These are phyloP conservation scores for Royoungia palumana DNA, from an alignment of 768 basidiomycete species.

Conservation along the genomic window DNA sequence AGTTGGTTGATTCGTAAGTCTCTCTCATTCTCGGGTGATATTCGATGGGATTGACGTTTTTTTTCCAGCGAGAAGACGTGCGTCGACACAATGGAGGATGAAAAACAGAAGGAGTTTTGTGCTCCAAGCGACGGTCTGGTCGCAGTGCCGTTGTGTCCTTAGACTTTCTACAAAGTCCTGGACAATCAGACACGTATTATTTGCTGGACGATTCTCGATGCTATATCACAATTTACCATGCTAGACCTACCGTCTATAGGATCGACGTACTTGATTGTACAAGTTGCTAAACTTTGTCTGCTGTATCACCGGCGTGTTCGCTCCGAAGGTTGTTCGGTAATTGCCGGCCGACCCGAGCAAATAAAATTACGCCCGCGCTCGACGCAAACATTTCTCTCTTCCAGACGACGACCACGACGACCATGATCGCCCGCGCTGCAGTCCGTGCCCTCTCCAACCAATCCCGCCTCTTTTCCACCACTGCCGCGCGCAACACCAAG, in stretches of 20 bases:
- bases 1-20: slow-evolving; percentile 8
- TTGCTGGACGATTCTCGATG: no score
- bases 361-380: slow-evolving; percentile 7
- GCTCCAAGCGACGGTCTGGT: neutral
- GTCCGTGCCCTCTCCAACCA: slow-evolving; percentile 53
- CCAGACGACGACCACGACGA: slow-evolving; percentile 22
- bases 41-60: neutral
- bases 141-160: neutral
- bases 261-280: no score
- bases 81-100: neutral
- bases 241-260: no score
- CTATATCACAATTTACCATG: no score
- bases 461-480: slow-evolving; percentile 73
- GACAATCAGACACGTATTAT: no score
- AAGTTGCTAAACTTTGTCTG: no score
- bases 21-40: no score
- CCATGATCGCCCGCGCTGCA: slow-evolving; percentile 67
- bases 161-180: no score
- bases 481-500: slow-evolving; percentile 69
- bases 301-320: neutral
- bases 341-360: slow-evolving; percentile 10
- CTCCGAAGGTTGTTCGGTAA: slow-evolving; percentile 14
- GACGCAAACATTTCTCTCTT: slow-evolving; percentile 1
- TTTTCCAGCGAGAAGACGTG: slow-evolving; percentile 11
- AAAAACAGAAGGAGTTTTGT: neutral